These are phyloP conservation scores for Skeletonema costatum DNA, from an alignment of 108 stramenopile species.

Conservation along the genomic window DNA sequence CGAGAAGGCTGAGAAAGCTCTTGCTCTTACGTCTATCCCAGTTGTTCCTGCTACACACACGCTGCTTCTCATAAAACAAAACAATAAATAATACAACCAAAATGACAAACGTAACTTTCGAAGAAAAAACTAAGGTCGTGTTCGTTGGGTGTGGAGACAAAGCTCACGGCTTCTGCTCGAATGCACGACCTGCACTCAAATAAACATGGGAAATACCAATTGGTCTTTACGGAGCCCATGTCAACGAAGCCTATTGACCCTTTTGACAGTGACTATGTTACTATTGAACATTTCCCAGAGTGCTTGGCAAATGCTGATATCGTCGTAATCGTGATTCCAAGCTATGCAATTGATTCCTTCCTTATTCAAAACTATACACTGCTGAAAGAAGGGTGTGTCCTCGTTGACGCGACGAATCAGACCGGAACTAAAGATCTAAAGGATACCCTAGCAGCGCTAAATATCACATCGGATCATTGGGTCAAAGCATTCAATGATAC, in stretches of 20 bases:
- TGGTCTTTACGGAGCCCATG: conserved; percentile 5
- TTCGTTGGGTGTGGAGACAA: not conserved
- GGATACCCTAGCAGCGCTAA: not conserved
- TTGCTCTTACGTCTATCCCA: not conserved
- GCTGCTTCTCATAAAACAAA: not conserved
- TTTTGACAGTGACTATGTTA: not conserved
- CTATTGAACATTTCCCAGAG: conserved; percentile 2
- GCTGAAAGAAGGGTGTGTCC: conserved; percentile 10
- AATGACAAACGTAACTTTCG: not conserved
- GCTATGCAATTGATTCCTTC: conserved; percentile 14
- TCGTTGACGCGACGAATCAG: conserved; percentile 26
- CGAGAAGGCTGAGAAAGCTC: not conserved
- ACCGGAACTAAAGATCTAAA: conserved; percentile 1
- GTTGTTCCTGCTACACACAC: not conserved
- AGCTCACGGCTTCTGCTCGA: not conserved
- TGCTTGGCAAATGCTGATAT: conserved; percentile 10
- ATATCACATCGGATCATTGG: conserved; percentile 13
- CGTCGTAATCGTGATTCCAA: conserved; percentile 24
- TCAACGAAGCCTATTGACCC: not conserved
- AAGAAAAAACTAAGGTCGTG: not conserved
- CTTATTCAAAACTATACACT: conserved; percentile 18
- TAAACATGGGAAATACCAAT: not conserved
- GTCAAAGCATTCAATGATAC: conserved; percentile 37
- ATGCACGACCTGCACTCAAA: not conserved
- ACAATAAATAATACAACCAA: not conserved